phyloP scores from a whole-genome alignment of 257 asterid genomes.

The Nicotiana paniculata region DNA sequence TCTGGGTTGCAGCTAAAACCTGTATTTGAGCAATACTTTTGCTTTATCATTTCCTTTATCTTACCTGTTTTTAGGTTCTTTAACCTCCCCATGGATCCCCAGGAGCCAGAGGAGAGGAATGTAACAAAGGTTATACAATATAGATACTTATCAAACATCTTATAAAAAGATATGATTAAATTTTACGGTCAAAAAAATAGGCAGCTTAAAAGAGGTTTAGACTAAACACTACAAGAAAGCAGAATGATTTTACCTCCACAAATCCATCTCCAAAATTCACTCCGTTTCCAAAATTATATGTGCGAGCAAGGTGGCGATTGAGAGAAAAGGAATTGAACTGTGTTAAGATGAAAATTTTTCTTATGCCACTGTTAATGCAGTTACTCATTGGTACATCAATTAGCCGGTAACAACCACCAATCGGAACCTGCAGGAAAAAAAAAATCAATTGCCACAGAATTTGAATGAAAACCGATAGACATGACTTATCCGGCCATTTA shows the following conservation, averaged over 20 bases:
- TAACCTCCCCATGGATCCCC: not conserved
- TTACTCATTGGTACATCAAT: conserved; percentile 97
- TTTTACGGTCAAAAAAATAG: not conserved
- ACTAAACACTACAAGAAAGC: not conserved
- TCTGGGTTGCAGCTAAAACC: conserved; percentile 99
- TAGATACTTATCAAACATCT: not conserved
- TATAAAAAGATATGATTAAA: not conserved
- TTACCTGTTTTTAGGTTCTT: not conserved
- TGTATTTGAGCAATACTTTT: conserved; percentile 12
- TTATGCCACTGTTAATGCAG: conserved; percentile 93
- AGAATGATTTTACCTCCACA: conserved; percentile 69
- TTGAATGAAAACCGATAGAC: not conserved
- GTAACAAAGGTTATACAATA: not conserved
- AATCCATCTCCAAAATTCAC: conserved; percentile 87
- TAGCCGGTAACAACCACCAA: conserved; percentile 91
- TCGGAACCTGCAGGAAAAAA: conserved; percentile 57
- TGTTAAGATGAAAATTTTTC: conserved; percentile 82
- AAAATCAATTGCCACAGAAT: not conserved
- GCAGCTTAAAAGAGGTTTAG: not conserved
- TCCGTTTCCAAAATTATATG: conserved; percentile 74
- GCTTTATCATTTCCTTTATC: not conserved
- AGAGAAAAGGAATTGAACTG: conserved; percentile 96
- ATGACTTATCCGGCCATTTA: not conserved
- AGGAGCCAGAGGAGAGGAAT: not conserved
- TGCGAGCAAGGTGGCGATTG: conserved; percentile 83